These are phyloP conservation scores for Rhynchospora tenuis DNA, from an alignment of 176 grass and related monocot genomes.

Conservation along the genomic window DNA sequence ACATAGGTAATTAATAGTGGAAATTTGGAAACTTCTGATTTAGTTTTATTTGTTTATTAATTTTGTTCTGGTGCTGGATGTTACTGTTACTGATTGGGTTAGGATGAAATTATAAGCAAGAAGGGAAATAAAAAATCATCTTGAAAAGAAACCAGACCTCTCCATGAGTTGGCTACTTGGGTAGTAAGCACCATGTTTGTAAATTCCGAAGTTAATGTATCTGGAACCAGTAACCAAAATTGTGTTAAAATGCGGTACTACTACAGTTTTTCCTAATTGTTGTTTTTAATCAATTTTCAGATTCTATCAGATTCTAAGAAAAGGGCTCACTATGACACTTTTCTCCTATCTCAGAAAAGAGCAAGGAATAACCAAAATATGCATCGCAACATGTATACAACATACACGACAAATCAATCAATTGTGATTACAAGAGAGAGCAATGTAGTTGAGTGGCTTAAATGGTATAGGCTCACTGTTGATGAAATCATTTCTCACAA, in stretches of 20 bases:
- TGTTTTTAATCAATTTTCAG: constrained; percentile 31
- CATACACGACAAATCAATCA: constrained; percentile 34
- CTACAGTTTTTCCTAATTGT: not conserved
- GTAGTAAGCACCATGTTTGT: not conserved
- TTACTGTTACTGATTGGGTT: not conserved
- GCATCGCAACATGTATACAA: constrained; percentile 33
- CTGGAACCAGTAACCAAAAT: not conserved
- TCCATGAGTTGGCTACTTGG: not conserved
- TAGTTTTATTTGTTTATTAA: not conserved
- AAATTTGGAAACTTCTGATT: not conserved
- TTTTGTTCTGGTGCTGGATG: not conserved
- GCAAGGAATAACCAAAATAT: constrained; percentile 44
- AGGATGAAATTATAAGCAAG: not conserved
- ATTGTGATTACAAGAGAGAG: constrained; percentile 53
- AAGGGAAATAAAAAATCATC: not conserved
- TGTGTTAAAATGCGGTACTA: not conserved
- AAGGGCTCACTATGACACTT: constrained; percentile 76
- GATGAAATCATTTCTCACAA: constrained; percentile 76
- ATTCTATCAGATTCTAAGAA: constrained; percentile 77
- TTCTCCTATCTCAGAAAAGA: constrained; percentile 50
- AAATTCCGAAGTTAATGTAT: not conserved
- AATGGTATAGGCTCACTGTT: constrained; percentile 77
- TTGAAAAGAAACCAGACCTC: not conserved
- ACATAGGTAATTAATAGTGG: not conserved
- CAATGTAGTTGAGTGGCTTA: constrained; percentile 90